Conservation (phyloP, 1,139 yeast species). For the Pichiaceae sp. region DNA sequence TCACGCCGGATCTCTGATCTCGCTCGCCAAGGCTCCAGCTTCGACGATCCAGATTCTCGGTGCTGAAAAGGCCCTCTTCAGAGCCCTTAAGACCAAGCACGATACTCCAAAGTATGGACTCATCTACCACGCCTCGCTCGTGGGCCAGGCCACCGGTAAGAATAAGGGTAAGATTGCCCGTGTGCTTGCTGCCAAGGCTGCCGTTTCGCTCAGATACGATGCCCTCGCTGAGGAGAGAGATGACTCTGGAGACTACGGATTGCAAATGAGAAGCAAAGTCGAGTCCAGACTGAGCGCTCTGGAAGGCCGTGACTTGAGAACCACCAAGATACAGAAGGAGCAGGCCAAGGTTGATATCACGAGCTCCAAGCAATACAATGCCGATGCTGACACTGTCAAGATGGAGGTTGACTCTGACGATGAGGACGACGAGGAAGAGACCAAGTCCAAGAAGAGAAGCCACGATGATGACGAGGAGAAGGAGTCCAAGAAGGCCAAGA, state of each 20-base stretch:
- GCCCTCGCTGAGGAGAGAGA: slow-evolving; percentile 96
- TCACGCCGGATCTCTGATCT: slow-evolving; percentile 91
- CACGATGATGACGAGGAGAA: slow-evolving; percentile 31
- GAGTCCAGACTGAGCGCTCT: slow-evolving; percentile 90
- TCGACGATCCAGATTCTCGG: slow-evolving; percentile 98
- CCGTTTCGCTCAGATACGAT: slow-evolving; percentile 93
- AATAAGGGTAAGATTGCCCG: slow-evolving; percentile 99
- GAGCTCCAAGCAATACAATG: slow-evolving; percentile 84
- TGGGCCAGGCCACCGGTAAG: slow-evolving; percentile 95
- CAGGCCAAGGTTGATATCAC: slow-evolving; percentile 77
- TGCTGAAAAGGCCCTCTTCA: slow-evolving; percentile 97
- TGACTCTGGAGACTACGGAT: slow-evolving; percentile 90
- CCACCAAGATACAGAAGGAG: slow-evolving; percentile 69
- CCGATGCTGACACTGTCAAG: slow-evolving; percentile 73
- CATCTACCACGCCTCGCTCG: slow-evolving; percentile 92
- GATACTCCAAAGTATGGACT: slow-evolving; percentile 98
- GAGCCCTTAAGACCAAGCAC: slow-evolving; percentile 97
- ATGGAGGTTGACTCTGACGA: slow-evolving; percentile 38
- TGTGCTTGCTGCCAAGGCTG: slow-evolving; percentile 97
- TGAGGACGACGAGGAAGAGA: slow-evolving; percentile 33
- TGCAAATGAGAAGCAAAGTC: slow-evolving; percentile 85
- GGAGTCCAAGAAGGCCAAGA: slow-evolving; percentile 27
- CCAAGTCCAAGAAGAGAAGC: slow-evolving; percentile 33
- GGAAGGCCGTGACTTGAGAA: slow-evolving; percentile 90
- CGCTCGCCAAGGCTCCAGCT: slow-evolving; percentile 96